Base-by-base conservation (phyloP, 1,139 yeast genomes). In the Blastobotrys buckinghamii region DNA sequence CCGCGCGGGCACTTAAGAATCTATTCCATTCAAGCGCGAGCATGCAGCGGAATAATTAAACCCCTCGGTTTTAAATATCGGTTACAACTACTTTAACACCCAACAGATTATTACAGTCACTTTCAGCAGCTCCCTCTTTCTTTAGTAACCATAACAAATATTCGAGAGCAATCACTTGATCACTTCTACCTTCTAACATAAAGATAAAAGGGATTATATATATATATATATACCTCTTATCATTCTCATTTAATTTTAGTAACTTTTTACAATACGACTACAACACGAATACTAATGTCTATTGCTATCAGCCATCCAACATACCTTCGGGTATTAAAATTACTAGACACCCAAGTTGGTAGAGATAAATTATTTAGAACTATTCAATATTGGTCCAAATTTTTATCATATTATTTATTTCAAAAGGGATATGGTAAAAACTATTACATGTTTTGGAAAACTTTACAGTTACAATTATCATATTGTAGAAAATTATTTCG, bases 401-500 rank as follows among this genome's bases (percentile, higher is more conserved):
- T 89, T 67, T 69, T 87, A 50, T 68, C 84, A 12, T 84, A 70
- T 67, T 79, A 81, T 63, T 76, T 81, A 42, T 74, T 74, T 50
- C 79, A 82, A 59, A 74, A 78, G 59, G 89, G 89, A 22, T 79
- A 73, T 61, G 62, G 79, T 19, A 67, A 72, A 46, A 74, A 75
- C 45, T 62, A 77, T 19, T 76, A 82, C 41, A 72, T 70, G 51
- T 64, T 75, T 50, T 76, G 81, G 68, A 72, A 72, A 56, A 70
- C 73, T 20, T 64, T 84, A 50, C 82, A 81, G 65, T 65, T 66
- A 44, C 81, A 82, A 55, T 74, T 83, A 35, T 80, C 87, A 16
- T 72, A 84, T 55, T 76, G 88, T 52, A 81, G 97, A 66, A 90
- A 90, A 71, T 82, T 90, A 19, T 72, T 90, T 75, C 78, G 97